Evolutionary conservation across 2,329 filamentous ascomycete species (phyloP).

Genomic region (Furcasterigmium furcatum): DNA sequence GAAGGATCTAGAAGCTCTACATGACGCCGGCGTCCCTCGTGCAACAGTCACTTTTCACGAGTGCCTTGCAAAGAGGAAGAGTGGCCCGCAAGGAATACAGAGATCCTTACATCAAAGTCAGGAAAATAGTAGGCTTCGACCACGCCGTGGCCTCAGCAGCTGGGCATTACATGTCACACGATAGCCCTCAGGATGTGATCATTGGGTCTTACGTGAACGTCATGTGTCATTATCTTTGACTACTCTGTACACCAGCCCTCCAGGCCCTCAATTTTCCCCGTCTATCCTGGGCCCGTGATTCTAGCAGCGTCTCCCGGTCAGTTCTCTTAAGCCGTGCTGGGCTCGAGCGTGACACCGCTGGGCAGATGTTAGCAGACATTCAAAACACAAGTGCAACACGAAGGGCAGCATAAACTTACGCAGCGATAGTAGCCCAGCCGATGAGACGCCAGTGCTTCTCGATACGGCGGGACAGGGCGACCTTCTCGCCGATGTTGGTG

Average conservation of each 20-base stretch:
- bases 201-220: background rate
- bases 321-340: slow-evolving; percentile 36
- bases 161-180: too few relatives aligned
- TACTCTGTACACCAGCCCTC: background rate
- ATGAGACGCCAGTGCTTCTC: slow-evolving; percentile 99
- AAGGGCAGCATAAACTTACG: too few relatives aligned
- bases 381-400: too few relatives aligned
- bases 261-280: slow-evolving; percentile 5
- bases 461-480: slow-evolving; percentile 91
- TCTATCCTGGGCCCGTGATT: background rate
- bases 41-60: too few relatives aligned
- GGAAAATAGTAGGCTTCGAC: too few relatives aligned
- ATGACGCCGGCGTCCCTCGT: too few relatives aligned
- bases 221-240: background rate
- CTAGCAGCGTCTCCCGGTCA: background rate
- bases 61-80: too few relatives aligned
- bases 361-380: slow-evolving; percentile 16
- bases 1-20: too few relatives aligned
- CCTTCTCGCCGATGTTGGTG: slow-evolving; percentile 97
- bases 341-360: slow-evolving; percentile 53
- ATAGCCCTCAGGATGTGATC: too few relatives aligned
- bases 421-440: slow-evolving; percentile 81
- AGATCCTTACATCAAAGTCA: too few relatives aligned
- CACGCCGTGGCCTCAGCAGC: too few relatives aligned
- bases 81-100: too few relatives aligned